Evolutionary conservation across 768 basidiomycete genomes (phyloP).

Genomic region (Suillus brevipes): DNA sequence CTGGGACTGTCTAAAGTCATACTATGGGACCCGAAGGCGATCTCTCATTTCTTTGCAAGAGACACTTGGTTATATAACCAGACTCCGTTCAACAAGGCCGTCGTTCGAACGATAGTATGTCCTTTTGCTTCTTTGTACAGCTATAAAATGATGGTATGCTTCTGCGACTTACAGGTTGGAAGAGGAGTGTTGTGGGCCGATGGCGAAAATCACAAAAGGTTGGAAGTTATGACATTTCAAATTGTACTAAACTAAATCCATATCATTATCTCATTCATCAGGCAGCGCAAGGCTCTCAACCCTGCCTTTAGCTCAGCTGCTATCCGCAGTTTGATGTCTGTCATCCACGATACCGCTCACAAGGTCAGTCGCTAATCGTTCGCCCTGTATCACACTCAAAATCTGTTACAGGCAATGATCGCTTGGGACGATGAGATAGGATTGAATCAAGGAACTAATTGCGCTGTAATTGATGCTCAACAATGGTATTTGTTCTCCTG

Average conservation of each 20-base stretch:
- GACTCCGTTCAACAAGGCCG: constrained; percentile 33
- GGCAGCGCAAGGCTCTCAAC: constrained; percentile 50
- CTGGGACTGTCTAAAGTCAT: constrained; percentile 37
- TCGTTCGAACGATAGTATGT: constrained; percentile 43
- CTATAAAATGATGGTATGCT: too few relatives aligned
- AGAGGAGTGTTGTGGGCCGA: constrained; percentile 34
- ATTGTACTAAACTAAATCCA: not conserved
- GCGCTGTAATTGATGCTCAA: not conserved
- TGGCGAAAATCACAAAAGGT: constrained; percentile 17
- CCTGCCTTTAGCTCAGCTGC: constrained; percentile 55
- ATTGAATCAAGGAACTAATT: not conserved
- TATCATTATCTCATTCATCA: constrained; percentile 12
- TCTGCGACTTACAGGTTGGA: constrained; percentile 15
- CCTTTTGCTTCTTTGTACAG: not conserved
- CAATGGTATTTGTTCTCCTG: not conserved
- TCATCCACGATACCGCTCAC: constrained; percentile 53
- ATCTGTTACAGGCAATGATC: not conserved
- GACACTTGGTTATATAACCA: constrained; percentile 50
- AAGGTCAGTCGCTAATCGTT: constrained; percentile 35
- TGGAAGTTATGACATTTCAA: not conserved
- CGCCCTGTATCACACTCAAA: not conserved
- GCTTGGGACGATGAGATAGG: constrained; percentile 3
- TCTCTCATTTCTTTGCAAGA: constrained; percentile 47
- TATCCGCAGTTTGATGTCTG: constrained; percentile 43
- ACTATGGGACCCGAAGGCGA: constrained; percentile 46